Evolutionary conservation across 2,329 filamentous ascomycete species (phyloP), one percentile per base, ranked within the genome.

Genomic region (Paramyrothecium sp.): DNA sequence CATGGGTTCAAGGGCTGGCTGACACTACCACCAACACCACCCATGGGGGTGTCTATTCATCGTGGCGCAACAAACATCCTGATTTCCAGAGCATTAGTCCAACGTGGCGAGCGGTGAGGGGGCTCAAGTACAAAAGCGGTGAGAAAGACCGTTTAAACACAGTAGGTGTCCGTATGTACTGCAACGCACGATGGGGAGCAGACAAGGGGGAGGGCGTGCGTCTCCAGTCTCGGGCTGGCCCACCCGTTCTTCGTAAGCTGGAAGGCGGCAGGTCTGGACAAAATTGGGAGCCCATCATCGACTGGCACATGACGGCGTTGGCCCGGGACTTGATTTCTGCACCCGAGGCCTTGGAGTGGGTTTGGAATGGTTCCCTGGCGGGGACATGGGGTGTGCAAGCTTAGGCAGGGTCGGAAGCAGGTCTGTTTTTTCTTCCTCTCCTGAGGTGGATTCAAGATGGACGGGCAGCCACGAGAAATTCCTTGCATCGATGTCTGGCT

Each of bases 341-440:
- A 51, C 49, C 49, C 49, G 49, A 51, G 21, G n/a, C 49, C 49
- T 11, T 51, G 49, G 49, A 51, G 49, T 51, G 49, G 49, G 49
- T 51, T 51, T 26, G n/a, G 38, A 44, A 44, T 12, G 13, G 13
- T 19, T 44, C n/a, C 13, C 38, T 44, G 38, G 13, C 13, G 38
- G 38, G 13, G 38, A 44, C 38, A 44, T 30, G 38, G 38, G 38
- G 38, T 4, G 38, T 44, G n/a, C n/a, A 44, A 44, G 38, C 38
- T 19, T 44, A 44, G 38, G 38, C 13, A 16, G 13, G 38, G 26
- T 30, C 26, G 26, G 26, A 30, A 30, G 26, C 26, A 30, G 26
- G 26, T 10, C 5, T 30, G 26, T 4, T 30, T 4, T 30, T 10
- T 10, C 26, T 10, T 10, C 26, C 26, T 10, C 26, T 10, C 26